Base-by-base conservation (phyloP, 2,329 filamentous ascomycete species). In the Helminthosporium solani region DNA sequence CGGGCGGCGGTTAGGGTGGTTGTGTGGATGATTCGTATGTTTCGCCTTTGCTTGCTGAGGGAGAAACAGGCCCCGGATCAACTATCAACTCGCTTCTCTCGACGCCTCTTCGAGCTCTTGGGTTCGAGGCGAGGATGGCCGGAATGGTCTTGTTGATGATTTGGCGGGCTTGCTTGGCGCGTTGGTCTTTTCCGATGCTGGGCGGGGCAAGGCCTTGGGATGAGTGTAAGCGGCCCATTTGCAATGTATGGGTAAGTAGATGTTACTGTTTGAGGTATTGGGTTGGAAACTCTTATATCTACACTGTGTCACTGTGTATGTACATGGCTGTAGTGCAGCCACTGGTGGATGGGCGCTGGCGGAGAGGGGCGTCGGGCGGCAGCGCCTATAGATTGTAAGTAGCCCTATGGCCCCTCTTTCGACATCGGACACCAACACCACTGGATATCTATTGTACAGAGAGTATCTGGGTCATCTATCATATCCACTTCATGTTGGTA, bases 71-170 rank as follows among this genome's bases (percentile, higher is more conserved):
- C 43, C 48, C 40, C 33, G 74, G 73, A 44, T 76, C 67, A 38
- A 61, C 60, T 18, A 77, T 68, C 27, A 85, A 66, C 53, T 82
- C 76, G 1, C 78, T 75, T 0, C 70, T 63, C 1, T 82, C 75
- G 23, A 79, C 69, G 1, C 82, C 82, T 35, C 71, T 71, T n/a
- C 75, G 75, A 0, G 82, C 82, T 40, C 80, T 75, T 12, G 79
- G 70, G 53, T 80, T 78, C 2, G 77, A 73, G 0, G 73, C 66
- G 2, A 85, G 67, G 7, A 84, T 67, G 0, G 77, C 70, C 1
- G 83, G 83, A 9, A 86, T 77, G n/a, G 75, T 71, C 56, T 78
- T 79, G 63, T 84, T 83, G 48, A 84, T 65, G 2, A 82, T 83
- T 7, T 77, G 72, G 42, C 77, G 78, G 23, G 80, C 81, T 46